Base-by-base conservation (phyloP, 805 yeast genomes). In the Saccharomycopsis schoenii region DNA sequence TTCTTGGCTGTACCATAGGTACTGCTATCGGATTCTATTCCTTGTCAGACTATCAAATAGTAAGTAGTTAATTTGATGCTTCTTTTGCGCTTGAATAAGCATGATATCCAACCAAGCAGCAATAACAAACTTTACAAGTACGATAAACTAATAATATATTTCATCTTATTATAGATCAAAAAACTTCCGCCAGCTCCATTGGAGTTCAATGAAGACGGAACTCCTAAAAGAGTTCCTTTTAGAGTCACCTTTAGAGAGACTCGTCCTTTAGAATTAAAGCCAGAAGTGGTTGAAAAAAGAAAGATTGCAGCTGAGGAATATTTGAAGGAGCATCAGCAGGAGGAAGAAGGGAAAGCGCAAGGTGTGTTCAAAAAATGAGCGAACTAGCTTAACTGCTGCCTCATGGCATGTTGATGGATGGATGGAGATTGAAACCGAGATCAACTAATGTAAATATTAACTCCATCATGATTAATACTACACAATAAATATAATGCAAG, bases 201-300 rank as follows among this genome's bases (percentile, higher is more conserved):
- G 0, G 71, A 71, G 57, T 71, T 69, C 55, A 76, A 76, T 58
- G 72, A 71, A 55, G 68, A 76, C 52, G 76, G 77, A 0, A 72
- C 76, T 14, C 73, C 76, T 65, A 74, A 74, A 51, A 72, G 68
- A 50, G 65, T 65, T 43, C 73, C 76, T 8, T 69, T 77, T 59
- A 72, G 63, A 50, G 70, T 78, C 12, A 66, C 68, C 14, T 72
- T 74, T 58, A 68, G 72, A 34, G 74, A 74, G 43, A 72, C 74
- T 58, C 71, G 72, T 21, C 78, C 79, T 0, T 61, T 77, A 29
- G 73, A 75, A 56, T 65, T 77, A 61, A 77, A 73, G 52, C 74
- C 76, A 0, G 75, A 72, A 47, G 75, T 63, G 0, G 50, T 36
- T 1, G 68, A 59, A 37, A 50, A 55, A n/a, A 25, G 62, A 25